phyloP scores from a whole-genome alignment of 306 rosid species.

The Vachellia pachyceras region DNA sequence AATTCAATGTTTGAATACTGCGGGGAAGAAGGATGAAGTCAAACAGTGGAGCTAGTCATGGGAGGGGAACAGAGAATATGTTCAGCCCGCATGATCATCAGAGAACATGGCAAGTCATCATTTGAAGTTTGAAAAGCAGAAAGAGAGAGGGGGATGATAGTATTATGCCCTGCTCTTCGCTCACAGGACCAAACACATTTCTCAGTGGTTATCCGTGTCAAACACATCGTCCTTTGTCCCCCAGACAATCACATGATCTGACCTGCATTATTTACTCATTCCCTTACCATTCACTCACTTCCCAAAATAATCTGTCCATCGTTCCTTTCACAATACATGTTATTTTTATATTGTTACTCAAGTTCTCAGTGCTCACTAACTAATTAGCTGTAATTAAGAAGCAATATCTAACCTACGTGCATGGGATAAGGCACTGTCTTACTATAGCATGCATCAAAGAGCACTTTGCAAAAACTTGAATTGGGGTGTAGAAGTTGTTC shows the following conservation, averaged over 20 bases:
- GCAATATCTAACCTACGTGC: neutral
- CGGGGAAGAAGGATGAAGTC: neutral
- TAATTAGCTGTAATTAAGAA: neutral
- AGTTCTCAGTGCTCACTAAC: neutral
- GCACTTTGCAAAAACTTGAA: no score
- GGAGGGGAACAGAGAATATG: neutral
- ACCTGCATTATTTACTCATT: neutral
- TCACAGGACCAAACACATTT: neutral
- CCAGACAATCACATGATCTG: neutral
- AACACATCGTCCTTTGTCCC: slow-evolving; percentile 14
- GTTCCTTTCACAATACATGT: no score
- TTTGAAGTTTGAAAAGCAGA: neutral
- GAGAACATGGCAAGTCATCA: neutral
- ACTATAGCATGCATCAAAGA: neutral
- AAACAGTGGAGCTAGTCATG: neutral
- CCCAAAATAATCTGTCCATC: no score
- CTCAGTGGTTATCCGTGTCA: neutral
- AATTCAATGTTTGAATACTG: no score
- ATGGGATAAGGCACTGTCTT: neutral
- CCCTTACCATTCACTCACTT: no score
- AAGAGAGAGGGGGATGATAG: neutral
- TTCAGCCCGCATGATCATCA: neutral
- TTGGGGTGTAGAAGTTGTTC: no score
- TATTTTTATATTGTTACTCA: no score
- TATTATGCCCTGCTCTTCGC: neutral